Evolutionary conservation across 768 basidiomycete genomes (phyloP).

Genomic region (Pleurotus eryngii): DNA sequence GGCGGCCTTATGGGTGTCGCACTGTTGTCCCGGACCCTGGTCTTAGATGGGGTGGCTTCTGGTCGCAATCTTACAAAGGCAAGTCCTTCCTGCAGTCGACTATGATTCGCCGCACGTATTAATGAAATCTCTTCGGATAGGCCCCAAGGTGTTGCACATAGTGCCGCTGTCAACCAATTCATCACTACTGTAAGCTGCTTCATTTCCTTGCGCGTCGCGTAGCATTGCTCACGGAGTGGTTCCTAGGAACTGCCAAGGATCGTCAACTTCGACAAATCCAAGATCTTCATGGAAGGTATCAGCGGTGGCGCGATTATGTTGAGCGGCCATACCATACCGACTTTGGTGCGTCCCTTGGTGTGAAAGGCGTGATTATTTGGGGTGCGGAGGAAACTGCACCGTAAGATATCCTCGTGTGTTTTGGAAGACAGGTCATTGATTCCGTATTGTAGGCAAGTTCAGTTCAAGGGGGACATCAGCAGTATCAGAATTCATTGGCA

Average conservation of each 20-base stretch:
- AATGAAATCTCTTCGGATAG: conserved; percentile 5
- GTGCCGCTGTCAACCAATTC: conserved; percentile 24
- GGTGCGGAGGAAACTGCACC: conserved; percentile 22
- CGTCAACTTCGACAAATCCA: conserved; percentile 22
- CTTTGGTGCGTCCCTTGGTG: conserved; percentile 21
- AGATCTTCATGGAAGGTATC: conserved; percentile 25
- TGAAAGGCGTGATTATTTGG: conserved; percentile 21
- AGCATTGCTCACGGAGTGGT: neutral
- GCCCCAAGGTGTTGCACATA: conserved; percentile 23
- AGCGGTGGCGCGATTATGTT: conserved; percentile 25
- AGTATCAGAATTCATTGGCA: conserved; percentile 22
- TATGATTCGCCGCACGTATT: neutral
- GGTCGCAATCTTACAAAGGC: conserved; percentile 9
- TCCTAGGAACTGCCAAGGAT: conserved; percentile 17
- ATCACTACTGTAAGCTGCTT: conserved; percentile 15
- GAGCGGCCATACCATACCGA: conserved; percentile 20
- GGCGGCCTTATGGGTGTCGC: conserved; percentile 17
- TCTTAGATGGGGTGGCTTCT: conserved; percentile 17
- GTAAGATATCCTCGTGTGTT: conserved; percentile 8
- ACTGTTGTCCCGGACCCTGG: conserved; percentile 15
- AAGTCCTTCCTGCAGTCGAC: neutral
- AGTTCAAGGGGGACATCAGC: conserved; percentile 22
- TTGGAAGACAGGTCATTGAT: neutral
- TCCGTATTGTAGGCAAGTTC: conserved; percentile 16
- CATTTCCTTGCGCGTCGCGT: neutral